Percentiles rank a stretch among this genome's conserved stretches.
These are phyloP conservation scores for Chlorella ohadii DNA, from an alignment of 139 green algal genomes.

Conservation along the genomic window DNA sequence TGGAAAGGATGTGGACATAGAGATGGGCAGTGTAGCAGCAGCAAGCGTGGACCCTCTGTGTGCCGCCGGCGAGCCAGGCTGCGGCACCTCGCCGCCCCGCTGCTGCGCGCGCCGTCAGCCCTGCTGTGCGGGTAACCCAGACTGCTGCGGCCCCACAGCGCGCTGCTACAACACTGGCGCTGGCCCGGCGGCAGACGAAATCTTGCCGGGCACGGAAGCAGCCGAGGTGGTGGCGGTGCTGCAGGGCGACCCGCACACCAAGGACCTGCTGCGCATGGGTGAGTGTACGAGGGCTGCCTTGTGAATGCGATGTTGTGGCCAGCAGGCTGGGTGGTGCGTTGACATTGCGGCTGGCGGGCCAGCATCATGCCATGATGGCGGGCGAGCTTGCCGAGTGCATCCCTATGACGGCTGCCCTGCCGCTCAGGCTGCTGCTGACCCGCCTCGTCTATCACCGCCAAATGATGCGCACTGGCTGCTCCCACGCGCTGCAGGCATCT, in stretches of 20 bases:
- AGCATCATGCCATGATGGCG: no score
- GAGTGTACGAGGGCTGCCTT: neutral
- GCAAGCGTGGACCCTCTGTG: neutral
- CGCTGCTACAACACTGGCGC: neutral
- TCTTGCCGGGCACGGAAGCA: neutral
- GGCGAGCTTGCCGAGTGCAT: no score
- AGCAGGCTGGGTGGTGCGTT: no score
- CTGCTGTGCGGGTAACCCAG: neutral
- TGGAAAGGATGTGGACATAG: neutral
- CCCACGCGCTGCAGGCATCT: conserved; percentile 40
- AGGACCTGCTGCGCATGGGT: conserved; percentile 36
- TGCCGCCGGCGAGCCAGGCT: neutral
- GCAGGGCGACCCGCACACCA: conserved; percentile 32
- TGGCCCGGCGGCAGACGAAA: neutral
- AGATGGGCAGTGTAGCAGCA: neutral
- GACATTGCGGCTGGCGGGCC: no score
- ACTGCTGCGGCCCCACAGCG: conserved; percentile 4
- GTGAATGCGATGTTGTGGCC: no score
- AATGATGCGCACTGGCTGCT: no score
- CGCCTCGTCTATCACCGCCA: no score
- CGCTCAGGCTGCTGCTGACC: no score
- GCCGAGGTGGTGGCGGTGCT: conserved; percentile 33
- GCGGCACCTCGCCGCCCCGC: neutral
- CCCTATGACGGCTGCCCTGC: no score
- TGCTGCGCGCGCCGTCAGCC: neutral